Base-by-base conservation (phyloP, 768 basidiomycete genomes). In the Pilatotrama ljubarskyi region DNA sequence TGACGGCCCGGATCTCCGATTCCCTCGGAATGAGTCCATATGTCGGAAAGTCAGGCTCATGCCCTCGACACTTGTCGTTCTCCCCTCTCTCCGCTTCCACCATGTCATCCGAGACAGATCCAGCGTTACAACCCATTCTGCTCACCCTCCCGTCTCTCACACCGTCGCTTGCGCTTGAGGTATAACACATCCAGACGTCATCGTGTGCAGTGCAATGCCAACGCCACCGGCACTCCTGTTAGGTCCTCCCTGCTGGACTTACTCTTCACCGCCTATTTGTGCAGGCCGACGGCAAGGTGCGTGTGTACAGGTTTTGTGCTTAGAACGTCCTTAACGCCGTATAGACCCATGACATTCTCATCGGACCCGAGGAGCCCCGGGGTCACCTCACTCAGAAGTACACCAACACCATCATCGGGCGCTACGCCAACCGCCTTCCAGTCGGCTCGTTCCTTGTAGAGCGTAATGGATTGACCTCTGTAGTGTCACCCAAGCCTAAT, bases 341-440 rank as follows among this genome's bases (percentile, higher is more conserved):
- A 6, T 64, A 89, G 87, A 88, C 85, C 6, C 87, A 91, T 73
- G 90, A 91, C 71, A 80, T 91, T 58, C 82, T 91, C 42, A 79
- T 90, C 64, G 90, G 88, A 17, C 89, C 90, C 38, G 85, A 89
- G 74, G 72, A 76, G 43, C 83, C 87, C 50, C 67, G 78, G 62
- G 83, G 78, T 60, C 87, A 90, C 70, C 69, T 76, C 32, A 72
- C 70, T 11, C 81, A 86, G 69, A 87, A 84, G 72, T 91, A 91
- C 73, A 84, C 81, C 46, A 90, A 91, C 73, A 83, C 85, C 10
- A 78, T 90, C 68, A 78, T 91, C 51, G 90, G 90, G 26, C 77
- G 88, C 66, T 90, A 90, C 64, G 77, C 87, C 22, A 91, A 91
- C 73, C 81, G 88, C 35, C 77, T 91, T 52, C 86, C 88, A 1